Conservation (phyloP, 1,284 basidiomycete genomes). For the Schizopora paradoxa region DNA sequence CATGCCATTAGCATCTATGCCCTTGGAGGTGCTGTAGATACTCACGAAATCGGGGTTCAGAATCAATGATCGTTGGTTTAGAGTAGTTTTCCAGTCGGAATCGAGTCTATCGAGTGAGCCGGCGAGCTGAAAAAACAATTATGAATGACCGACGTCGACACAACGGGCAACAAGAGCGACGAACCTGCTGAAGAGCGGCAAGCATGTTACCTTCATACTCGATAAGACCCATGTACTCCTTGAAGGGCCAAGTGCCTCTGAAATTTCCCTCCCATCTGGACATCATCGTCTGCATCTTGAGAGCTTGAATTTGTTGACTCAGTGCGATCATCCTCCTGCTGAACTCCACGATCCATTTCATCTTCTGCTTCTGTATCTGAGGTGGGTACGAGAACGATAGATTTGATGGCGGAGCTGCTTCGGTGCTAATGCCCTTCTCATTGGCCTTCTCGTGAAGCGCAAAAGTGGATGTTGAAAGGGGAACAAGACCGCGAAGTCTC, state of each 20-base stretch:
- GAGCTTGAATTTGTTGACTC: constrained; percentile 33
- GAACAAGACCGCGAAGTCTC: constrained; percentile 25
- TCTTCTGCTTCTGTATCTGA: no score
- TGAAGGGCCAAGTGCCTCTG: constrained; percentile 45
- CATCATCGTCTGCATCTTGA: constrained; percentile 33
- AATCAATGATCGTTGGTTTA: constrained; percentile 39
- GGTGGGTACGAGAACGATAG: constrained; percentile 39
- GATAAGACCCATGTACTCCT: constrained; percentile 40
- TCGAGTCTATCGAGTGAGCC: constrained; percentile 37
- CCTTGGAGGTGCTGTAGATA: constrained; percentile 3
- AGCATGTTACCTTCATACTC: constrained; percentile 40
- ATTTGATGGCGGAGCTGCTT: constrained; percentile 20
- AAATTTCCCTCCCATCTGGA: constrained; percentile 46
- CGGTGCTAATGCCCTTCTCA: constrained; percentile 28
- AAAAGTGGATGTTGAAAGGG: no score
- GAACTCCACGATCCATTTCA: constrained; percentile 27
- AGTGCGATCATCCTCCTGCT: constrained; percentile 23
- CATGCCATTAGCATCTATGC: background rate
- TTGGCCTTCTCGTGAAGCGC: constrained; percentile 23
- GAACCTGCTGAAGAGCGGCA: constrained; percentile 35
- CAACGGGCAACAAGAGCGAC: constrained; percentile 7
- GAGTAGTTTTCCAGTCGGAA: constrained; percentile 31
- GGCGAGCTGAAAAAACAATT: constrained; percentile 32
- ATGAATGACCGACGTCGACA: constrained; percentile 3
- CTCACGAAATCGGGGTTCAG: constrained; percentile 45